phyloP scores from a whole-genome alignment of 208 protist genomes.

The Crithidia brevicula region DNA sequence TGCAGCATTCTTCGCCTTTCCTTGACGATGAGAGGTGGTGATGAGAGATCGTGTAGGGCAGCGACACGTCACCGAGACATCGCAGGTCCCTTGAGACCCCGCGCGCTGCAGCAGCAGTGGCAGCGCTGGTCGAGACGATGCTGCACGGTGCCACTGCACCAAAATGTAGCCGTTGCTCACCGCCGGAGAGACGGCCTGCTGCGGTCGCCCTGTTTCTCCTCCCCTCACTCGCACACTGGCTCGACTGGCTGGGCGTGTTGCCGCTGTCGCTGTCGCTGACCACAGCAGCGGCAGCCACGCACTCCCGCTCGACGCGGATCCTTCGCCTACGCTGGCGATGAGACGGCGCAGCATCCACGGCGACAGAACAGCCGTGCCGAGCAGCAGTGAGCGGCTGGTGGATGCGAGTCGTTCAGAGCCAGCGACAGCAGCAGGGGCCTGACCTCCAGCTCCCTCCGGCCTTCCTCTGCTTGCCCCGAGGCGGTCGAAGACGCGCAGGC shows the following conservation, averaged over 20 bases:
- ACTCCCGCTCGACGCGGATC: too few species aligned
- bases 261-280: conserved; percentile 3
- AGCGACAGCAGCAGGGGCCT: too few species aligned
- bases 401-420: neutral
- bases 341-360: conserved; percentile 26
- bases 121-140: neutral
- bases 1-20: too few species aligned
- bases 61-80: neutral
- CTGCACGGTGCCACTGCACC: conserved; percentile 21
- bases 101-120: neutral
- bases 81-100: neutral
- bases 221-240: too few species aligned
- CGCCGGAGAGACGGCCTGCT: neutral
- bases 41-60: too few species aligned
- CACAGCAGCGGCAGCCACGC: conserved; percentile 35
- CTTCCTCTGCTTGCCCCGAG: neutral
- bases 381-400: conserved; percentile 4
- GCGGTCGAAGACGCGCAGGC: conserved; percentile 37
- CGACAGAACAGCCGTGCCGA: conserved; percentile 19
- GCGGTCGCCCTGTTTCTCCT: neutral
- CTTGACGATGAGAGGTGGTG: too few species aligned
- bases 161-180: conserved; percentile 31
- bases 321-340: neutral
- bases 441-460: too few species aligned
- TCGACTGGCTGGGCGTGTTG: neutral